Conservation (phyloP, 768 basidiomycete genomes). For the Inosperma sp. region DNA sequence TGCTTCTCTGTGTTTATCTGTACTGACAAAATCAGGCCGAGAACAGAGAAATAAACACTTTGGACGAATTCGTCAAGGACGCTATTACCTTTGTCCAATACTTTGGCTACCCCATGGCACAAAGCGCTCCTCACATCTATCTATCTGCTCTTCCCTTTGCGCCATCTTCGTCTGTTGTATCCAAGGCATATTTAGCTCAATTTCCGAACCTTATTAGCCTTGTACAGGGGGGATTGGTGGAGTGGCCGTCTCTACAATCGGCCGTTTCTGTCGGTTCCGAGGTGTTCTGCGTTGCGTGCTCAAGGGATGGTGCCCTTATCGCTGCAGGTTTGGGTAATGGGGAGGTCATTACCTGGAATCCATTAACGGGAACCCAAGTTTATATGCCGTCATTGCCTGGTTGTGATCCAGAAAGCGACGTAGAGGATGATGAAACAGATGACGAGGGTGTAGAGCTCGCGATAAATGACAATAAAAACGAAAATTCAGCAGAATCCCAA, state of each 20-base stretch:
- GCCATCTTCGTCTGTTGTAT: constrained; percentile 19
- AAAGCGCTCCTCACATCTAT: constrained; percentile 36
- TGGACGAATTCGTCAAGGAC: constrained; percentile 23
- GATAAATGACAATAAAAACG: too few species aligned
- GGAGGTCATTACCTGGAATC: neutral
- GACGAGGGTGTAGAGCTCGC: too few species aligned
- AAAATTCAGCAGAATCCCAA: too few species aligned
- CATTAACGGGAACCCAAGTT: neutral
- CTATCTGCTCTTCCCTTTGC: constrained; percentile 35
- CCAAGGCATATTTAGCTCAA: neutral
- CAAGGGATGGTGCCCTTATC: neutral
- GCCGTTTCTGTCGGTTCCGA: neutral
- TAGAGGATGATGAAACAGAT: too few species aligned
- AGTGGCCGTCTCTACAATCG: neutral
- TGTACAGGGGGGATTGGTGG: neutral
- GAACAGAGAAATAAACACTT: neutral
- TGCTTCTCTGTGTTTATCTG: neutral
- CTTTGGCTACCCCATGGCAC: constrained; percentile 27
- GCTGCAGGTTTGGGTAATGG: neutral
- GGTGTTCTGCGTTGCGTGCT: neutral
- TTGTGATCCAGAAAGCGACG: too few species aligned
- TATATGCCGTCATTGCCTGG: too few species aligned
- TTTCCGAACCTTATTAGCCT: neutral
- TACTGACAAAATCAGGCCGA: neutral
- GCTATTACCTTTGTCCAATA: constrained; percentile 26